phyloP scores from a whole-genome alignment of 495 filamentous ascomycete species.

The Platismatia glauca region DNA sequence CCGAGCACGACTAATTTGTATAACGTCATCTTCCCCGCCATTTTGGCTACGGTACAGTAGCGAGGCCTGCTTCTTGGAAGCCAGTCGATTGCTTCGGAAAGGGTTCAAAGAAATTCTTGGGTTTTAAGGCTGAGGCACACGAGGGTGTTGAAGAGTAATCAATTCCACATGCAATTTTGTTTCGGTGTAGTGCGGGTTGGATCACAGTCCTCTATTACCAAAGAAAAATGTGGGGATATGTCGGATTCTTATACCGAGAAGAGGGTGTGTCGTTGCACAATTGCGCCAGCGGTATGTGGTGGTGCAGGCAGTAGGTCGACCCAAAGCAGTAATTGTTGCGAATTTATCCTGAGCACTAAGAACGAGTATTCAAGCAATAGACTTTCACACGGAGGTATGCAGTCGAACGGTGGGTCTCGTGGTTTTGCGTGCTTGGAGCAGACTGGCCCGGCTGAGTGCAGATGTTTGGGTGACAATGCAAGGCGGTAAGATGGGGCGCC shows the following conservation, averaged over 20 bases:
- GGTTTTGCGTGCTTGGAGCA: background rate
- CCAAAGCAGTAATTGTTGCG: conserved; percentile 2
- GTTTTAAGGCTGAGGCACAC: background rate
- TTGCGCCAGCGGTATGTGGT: background rate
- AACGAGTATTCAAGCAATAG: background rate
- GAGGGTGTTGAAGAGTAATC: background rate
- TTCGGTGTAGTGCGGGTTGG: background rate
- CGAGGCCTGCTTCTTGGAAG: conserved; percentile 2
- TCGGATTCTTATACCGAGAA: background rate
- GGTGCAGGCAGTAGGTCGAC: conserved; percentile 9
- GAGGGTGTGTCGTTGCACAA: background rate
- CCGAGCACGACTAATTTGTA: conserved; percentile 98
- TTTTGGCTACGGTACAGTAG: conserved; percentile 26
- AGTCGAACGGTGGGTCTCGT: background rate
- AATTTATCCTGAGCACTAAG: background rate
- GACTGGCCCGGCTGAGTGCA: background rate
- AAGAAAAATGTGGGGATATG: background rate
- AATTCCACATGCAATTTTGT: background rate
- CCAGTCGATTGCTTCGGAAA: conserved; percentile 4
- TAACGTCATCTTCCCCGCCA: conserved; percentile 84
- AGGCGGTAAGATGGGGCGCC: background rate
- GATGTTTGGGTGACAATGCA: background rate
- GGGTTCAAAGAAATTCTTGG: background rate
- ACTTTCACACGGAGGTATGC: background rate
- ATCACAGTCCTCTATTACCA: background rate